phyloP scores from a whole-genome alignment of 306 rosid genomes.

The Pterocarpus macrocarpus region DNA sequence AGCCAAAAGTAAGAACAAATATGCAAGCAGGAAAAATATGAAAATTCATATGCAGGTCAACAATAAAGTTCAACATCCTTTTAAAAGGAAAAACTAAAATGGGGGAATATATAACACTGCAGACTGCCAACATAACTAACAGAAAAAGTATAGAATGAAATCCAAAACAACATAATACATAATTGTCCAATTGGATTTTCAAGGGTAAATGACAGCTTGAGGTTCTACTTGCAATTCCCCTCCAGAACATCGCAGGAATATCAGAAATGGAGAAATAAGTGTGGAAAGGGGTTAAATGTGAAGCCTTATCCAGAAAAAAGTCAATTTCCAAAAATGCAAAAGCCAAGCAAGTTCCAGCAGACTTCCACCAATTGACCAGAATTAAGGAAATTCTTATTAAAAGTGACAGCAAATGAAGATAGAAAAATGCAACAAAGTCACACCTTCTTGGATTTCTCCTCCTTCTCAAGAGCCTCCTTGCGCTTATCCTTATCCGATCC shows the following conservation, averaged over 20 bases:
- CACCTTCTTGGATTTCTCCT: constrained; percentile 84
- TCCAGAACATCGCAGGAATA: neutral
- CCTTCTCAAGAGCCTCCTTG: constrained; percentile 76
- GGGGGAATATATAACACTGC: no score
- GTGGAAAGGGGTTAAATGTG: neutral
- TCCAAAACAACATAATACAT: neutral
- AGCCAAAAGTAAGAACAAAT: neutral
- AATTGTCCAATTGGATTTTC: neutral
- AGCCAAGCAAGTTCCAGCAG: neutral
- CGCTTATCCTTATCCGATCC: constrained; percentile 86
- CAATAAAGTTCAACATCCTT: neutral
- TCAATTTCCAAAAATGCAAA: neutral
- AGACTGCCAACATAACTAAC: no score
- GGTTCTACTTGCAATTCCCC: neutral
- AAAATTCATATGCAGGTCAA: neutral
- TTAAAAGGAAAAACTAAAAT: neutral
- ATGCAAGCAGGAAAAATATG: neutral
- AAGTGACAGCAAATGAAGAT: neutral
- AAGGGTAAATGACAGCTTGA: constrained; percentile 2
- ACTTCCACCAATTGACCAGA: neutral
- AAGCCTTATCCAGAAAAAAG: neutral
- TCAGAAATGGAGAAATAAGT: neutral
- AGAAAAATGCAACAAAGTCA: neutral
- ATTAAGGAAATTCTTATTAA: neutral
- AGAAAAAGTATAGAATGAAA: neutral